Conservation (phyloP, 768 basidiomycete genomes). For the Trametopsis cervina region DNA sequence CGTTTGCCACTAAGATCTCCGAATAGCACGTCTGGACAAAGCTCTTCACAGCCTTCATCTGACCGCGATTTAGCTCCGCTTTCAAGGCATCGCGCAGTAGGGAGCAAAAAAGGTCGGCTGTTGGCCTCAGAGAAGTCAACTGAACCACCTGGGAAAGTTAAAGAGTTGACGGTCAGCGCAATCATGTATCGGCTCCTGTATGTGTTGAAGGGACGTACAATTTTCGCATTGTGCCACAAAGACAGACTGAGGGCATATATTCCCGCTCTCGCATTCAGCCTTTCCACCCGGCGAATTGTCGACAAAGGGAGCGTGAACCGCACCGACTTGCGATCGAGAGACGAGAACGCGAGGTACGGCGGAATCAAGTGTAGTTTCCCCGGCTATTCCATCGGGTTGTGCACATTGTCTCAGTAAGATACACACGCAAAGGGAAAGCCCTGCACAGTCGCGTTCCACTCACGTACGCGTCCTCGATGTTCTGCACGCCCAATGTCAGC, state of each 20-base stretch:
- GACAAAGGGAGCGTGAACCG: conserved; percentile 87
- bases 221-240: conserved; percentile 93
- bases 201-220: conserved; percentile 44
- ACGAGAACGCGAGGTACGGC: conserved; percentile 86
- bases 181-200: neutral
- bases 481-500: conserved; percentile 68
- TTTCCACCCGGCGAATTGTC: conserved; percentile 88
- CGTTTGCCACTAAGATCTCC: conserved; percentile 61
- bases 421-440: conserved; percentile 2
- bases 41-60: conserved; percentile 88
- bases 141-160: conserved; percentile 68
- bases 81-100: conserved; percentile 86
- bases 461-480: conserved; percentile 91
- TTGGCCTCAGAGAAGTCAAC: conserved; percentile 86
- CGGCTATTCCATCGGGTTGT: conserved; percentile 65
- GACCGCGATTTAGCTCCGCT: conserved; percentile 78
- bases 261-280: conserved; percentile 88
- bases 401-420: conserved; percentile 1
- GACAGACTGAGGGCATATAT: conserved; percentile 92
- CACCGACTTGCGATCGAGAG: conserved; percentile 88
- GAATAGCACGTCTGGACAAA: conserved; percentile 94
- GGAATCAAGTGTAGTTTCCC: conserved; percentile 86
- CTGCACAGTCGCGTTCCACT: conserved; percentile 27
- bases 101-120: conserved; percentile 89
- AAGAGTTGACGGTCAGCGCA: neutral